A percentile compares a stretch with the other conserved stretches of the same genome.
phyloP scores from a whole-genome alignment of 1,139 yeast genomes.

The Candida sp. region DNA sequence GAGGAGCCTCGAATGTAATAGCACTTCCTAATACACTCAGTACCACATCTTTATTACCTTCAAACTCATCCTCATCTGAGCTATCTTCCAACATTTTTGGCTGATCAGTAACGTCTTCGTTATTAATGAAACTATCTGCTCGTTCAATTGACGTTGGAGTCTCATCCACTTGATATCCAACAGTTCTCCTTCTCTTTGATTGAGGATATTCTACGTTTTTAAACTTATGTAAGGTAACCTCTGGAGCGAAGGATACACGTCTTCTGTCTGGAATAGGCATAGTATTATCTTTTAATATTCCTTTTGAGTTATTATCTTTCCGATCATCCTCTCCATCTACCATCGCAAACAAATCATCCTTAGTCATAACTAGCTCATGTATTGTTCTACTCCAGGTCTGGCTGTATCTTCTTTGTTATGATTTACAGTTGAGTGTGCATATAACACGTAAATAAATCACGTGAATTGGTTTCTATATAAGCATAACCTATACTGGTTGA shows the following conservation, averaged over 20 bases:
- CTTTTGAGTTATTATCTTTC: conserved; percentile 11
- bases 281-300: conserved; percentile 25
- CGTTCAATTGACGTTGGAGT: background rate
- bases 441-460: background rate
- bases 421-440: background rate
- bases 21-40: background rate
- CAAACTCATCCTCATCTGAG: conserved; percentile 8
- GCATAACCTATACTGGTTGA: too few species aligned
- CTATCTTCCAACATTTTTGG: conserved; percentile 14
- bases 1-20: background rate
- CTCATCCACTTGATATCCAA: conserved; percentile 13
- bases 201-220: conserved; percentile 38
- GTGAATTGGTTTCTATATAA: background rate
- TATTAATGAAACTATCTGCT: conserved; percentile 11
- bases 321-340: conserved; percentile 1
- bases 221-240: conserved; percentile 68
- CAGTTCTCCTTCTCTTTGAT: conserved; percentile 28
- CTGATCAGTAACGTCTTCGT: conserved; percentile 6
- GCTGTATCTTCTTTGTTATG: background rate
- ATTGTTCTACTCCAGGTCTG: background rate
- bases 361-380: background rate
- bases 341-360: background rate
- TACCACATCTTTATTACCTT: background rate
- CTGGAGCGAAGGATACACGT: conserved; percentile 75
- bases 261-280: conserved; percentile 28